phyloP scores from a whole-genome alignment of 768 basidiomycete species.

The Lentinula guzmanii region DNA sequence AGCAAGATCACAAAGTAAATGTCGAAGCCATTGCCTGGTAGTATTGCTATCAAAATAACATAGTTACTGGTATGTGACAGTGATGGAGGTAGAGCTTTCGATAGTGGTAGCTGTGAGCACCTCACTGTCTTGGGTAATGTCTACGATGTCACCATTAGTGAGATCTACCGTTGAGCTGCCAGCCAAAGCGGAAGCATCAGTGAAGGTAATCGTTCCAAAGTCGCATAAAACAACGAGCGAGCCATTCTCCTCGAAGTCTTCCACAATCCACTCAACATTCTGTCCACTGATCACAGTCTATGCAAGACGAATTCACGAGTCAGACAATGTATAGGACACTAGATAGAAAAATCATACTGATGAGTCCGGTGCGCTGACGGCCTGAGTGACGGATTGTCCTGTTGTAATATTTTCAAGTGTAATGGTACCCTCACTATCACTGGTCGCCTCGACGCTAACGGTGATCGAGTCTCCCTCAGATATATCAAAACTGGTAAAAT shows the following conservation, averaged over 20 bases:
- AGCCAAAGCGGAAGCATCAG: slow-evolving; percentile 16
- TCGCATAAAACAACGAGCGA: background rate
- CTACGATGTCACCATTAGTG: slow-evolving; percentile 19
- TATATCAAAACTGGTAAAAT: background rate
- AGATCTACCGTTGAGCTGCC: slow-evolving; percentile 9
- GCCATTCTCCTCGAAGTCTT: slow-evolving; percentile 8
- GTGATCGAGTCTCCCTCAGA: slow-evolving; percentile 4
- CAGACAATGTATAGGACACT: background rate
- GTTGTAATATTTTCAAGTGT: slow-evolving; percentile 4
- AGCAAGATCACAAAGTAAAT: too few relatives aligned
- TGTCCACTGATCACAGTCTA: background rate
- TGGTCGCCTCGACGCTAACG: background rate
- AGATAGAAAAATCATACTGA: background rate
- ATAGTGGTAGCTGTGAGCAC: slow-evolving; percentile 14
- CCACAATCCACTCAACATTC: slow-evolving; percentile 9
- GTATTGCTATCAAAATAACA: too few relatives aligned
- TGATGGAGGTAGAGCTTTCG: background rate
- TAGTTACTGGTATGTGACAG: background rate
- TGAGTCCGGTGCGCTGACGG: background rate
- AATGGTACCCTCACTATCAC: slow-evolving; percentile 1
- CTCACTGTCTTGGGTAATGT: slow-evolving; percentile 21
- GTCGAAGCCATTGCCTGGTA: too few relatives aligned
- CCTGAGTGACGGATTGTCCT: background rate
- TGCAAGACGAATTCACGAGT: background rate
- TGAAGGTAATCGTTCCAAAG: slow-evolving; percentile 22